Evolutionary conservation across 768 basidiomycete genomes (phyloP).

Genomic region (Psilocybe cyanescens): DNA sequence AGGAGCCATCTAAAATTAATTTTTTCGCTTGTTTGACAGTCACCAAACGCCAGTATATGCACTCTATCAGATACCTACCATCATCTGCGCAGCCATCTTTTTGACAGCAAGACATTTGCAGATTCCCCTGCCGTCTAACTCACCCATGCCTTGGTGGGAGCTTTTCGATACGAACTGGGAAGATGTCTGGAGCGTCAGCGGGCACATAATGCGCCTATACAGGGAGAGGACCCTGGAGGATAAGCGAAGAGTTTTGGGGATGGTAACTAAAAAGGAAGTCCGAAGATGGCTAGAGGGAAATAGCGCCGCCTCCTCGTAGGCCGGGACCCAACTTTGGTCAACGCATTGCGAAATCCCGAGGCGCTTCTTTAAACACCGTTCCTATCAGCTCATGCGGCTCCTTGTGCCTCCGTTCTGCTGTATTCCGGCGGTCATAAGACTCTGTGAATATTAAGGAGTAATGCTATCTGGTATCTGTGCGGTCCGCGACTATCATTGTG

Average conservation of each 20-base stretch:
- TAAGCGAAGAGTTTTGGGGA: slow-evolving; percentile 46
- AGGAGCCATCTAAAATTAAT: not conserved
- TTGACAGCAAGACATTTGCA: slow-evolving; percentile 74
- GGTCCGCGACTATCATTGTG: no score
- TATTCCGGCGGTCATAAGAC: no score
- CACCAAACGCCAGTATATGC: slow-evolving; percentile 94
- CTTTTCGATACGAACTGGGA: slow-evolving; percentile 93
- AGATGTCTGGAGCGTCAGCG: slow-evolving; percentile 85
- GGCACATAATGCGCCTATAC: slow-evolving; percentile 85
- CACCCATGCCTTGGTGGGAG: slow-evolving; percentile 88
- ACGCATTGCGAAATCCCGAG: not conserved
- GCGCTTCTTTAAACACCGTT: not conserved
- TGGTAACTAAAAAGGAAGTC: slow-evolving; percentile 80
- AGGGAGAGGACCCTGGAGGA: slow-evolving; percentile 55
- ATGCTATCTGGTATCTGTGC: no score
- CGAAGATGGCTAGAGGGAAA: slow-evolving; percentile 80
- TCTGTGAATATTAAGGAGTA: no score
- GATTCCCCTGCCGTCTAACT: slow-evolving; percentile 72
- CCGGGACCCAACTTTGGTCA: not conserved
- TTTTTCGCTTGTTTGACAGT: slow-evolving; percentile 43
- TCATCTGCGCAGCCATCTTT: slow-evolving; percentile 89
- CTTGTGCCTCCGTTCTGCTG: no score
- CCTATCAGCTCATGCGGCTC: not conserved
- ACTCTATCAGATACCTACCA: slow-evolving; percentile 84
- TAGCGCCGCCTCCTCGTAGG: slow-evolving; percentile 8